These are phyloP conservation scores for Cordyceps javanica DNA, from an alignment of 2,329 filamentous ascomycete genomes.

Conservation along the genomic window DNA sequence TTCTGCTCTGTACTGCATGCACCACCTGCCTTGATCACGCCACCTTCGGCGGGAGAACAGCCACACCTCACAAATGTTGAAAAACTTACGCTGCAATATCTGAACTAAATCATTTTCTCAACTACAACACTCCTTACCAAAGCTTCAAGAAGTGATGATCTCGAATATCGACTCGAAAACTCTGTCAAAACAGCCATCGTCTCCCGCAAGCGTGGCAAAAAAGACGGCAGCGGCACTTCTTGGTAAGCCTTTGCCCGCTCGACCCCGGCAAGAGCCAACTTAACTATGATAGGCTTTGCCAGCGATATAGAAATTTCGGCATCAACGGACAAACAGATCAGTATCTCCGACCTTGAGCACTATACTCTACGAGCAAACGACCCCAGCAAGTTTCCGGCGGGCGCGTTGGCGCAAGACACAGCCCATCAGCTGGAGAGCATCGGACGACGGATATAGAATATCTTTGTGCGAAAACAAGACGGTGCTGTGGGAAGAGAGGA, in stretches of 20 bases:
- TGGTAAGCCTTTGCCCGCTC: not conserved
- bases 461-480: not conserved
- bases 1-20: too few species aligned
- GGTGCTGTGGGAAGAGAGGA: not conserved
- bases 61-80: too few species aligned
- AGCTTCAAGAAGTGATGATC: too few species aligned
- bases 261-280: not conserved
- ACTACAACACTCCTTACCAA: too few species aligned
- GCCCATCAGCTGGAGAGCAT: not conserved
- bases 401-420: not conserved
- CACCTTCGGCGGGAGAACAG: too few species aligned
- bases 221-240: not conserved
- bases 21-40: too few species aligned
- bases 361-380: conserved; percentile 2
- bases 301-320: not conserved
- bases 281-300: not conserved
- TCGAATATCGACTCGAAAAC: not conserved
- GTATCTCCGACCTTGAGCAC: not conserved
- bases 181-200: not conserved
- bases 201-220: not conserved
- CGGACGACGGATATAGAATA: conserved; percentile 5
- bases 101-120: too few species aligned
- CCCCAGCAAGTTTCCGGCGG: not conserved
- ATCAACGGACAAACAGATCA: not conserved
- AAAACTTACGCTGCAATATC: too few species aligned